Evolutionary conservation across 768 basidiomycete genomes (phyloP).

Genomic region (Lactarius evosmus): DNA sequence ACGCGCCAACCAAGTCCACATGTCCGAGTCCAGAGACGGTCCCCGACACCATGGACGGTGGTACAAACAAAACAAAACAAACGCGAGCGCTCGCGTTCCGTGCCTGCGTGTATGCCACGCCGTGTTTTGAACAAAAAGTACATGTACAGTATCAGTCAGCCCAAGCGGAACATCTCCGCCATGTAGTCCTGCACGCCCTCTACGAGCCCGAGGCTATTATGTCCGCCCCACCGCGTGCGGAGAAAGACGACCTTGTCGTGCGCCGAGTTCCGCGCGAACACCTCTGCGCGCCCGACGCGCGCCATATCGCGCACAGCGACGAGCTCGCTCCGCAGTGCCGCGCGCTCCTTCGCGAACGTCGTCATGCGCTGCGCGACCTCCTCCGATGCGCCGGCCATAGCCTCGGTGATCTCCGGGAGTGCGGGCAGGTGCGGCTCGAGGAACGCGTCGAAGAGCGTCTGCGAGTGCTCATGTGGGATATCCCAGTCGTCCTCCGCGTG

Average conservation of each 20-base stretch:
- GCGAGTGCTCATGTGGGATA: constrained; percentile 69
- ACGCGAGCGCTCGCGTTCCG: background rate
- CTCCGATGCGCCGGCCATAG: constrained; percentile 34
- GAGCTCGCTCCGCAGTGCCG: constrained; percentile 41
- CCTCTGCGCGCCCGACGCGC: constrained; percentile 50
- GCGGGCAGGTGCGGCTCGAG: constrained; percentile 55
- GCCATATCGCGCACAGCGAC: constrained; percentile 46
- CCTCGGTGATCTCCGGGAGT: constrained; percentile 38
- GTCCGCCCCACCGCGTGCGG: constrained; percentile 55
- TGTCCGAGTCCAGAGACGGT: background rate
- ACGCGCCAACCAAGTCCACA: background rate
- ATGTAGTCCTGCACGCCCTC: constrained; percentile 69
- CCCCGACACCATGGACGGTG: too few relatives aligned
- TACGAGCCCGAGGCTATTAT: constrained; percentile 53
- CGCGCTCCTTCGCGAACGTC: constrained; percentile 42
- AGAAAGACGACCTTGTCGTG: constrained; percentile 51
- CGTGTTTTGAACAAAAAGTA: background rate
- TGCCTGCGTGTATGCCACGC: background rate
- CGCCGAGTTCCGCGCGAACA: constrained; percentile 44
- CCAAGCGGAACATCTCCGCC: constrained; percentile 32
- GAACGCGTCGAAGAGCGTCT: constrained; percentile 62
- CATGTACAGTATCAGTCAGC: background rate
- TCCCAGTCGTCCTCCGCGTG: constrained; percentile 75
- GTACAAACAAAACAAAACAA: background rate
- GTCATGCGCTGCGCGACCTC: constrained; percentile 45